A percentile compares a stretch with the other conserved stretches of the same genome.
Evolutionary conservation across 768 basidiomycete species (phyloP).

Genomic region (Suillus clintonianus): DNA sequence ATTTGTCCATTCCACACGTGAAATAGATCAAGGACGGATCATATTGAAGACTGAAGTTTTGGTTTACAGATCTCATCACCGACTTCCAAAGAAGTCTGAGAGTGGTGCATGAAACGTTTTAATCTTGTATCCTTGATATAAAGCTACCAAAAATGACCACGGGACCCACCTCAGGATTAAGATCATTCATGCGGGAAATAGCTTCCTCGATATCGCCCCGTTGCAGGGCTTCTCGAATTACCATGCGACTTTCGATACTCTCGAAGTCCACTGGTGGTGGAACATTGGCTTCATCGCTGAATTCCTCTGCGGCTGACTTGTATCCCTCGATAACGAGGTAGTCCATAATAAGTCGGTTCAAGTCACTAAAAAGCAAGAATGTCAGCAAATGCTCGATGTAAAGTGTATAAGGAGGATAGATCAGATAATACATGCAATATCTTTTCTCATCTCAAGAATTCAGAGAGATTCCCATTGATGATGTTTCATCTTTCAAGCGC

Average conservation of each 20-base stretch:
- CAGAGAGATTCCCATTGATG: constrained; percentile 99
- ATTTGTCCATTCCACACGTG: background rate
- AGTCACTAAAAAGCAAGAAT: constrained; percentile 61
- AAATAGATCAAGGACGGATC: constrained; percentile 41
- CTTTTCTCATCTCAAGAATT: constrained; percentile 67
- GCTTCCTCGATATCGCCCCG: constrained; percentile 95
- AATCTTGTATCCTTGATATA: constrained; percentile 62
- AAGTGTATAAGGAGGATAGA: constrained; percentile 25
- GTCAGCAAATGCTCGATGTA: constrained; percentile 19
- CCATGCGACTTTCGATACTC: constrained; percentile 91
- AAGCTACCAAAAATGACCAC: constrained; percentile 9
- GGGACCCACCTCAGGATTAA: constrained; percentile 90
- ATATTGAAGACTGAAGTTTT: constrained; percentile 99
- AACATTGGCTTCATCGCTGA: constrained; percentile 85
- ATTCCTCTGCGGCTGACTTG: constrained; percentile 94
- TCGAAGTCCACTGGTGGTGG: constrained; percentile 81
- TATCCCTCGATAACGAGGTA: constrained; percentile 98
- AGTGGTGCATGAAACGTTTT: constrained; percentile 98
- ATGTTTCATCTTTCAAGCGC: constrained; percentile 57
- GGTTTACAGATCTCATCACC: constrained; percentile 78
- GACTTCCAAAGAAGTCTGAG: constrained; percentile 74
- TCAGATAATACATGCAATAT: constrained; percentile 93
- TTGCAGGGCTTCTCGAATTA: constrained; percentile 91
- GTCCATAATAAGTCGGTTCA: constrained; percentile 94
- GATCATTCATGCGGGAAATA: constrained; percentile 91